These are phyloP conservation scores for Gaeumannomyces sp. DNA, from an alignment of 2,329 filamentous ascomycete species.

Conservation along the genomic window DNA sequence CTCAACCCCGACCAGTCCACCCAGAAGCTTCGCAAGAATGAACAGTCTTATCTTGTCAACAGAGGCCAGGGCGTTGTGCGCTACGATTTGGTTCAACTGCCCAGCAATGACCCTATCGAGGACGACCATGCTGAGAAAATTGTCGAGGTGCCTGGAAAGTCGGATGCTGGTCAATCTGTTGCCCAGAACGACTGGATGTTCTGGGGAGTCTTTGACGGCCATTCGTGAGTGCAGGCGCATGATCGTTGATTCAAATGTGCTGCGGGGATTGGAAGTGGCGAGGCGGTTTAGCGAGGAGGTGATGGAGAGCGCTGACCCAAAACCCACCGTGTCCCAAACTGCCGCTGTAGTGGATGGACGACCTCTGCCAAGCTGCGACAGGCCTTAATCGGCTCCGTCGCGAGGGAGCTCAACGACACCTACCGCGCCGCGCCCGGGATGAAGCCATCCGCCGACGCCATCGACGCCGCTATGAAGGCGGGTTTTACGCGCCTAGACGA, in stretches of 20 bases:
- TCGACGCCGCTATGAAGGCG: slow-evolving; percentile 86
- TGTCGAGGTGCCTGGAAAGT: slow-evolving; percentile 71
- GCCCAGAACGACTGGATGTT: slow-evolving; percentile 93
- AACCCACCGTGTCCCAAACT: background rate
- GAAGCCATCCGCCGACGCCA: slow-evolving; percentile 69
- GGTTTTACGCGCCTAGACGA: slow-evolving; percentile 85
- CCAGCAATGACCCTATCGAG: slow-evolving; percentile 96
- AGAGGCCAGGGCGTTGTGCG: slow-evolving; percentile 85
- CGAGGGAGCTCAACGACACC: slow-evolving; percentile 83
- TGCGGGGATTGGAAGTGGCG: background rate
- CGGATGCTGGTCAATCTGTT: slow-evolving; percentile 33
- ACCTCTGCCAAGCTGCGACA: slow-evolving; percentile 94
- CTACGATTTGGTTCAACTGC: slow-evolving; percentile 90
- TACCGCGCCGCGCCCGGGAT: slow-evolving; percentile 66
- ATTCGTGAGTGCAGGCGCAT: slow-evolving; percentile 58
- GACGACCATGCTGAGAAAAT: slow-evolving; percentile 99
- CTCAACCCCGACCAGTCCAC: slow-evolving; percentile 91
- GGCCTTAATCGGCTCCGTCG: slow-evolving; percentile 85
- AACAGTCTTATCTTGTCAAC: slow-evolving; percentile 87
- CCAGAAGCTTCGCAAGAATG: slow-evolving; percentile 77
- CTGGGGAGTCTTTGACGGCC: slow-evolving; percentile 97
- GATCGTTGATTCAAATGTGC: background rate
- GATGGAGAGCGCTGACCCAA: slow-evolving; percentile 17
- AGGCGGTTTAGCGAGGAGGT: slow-evolving; percentile 11
- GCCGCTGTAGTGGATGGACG: slow-evolving; percentile 72